Percentiles rank a stretch among this genome's conserved stretches.
Evolutionary conservation across 805 yeast genomes (phyloP).

Genomic region (Candida caryicola): DNA sequence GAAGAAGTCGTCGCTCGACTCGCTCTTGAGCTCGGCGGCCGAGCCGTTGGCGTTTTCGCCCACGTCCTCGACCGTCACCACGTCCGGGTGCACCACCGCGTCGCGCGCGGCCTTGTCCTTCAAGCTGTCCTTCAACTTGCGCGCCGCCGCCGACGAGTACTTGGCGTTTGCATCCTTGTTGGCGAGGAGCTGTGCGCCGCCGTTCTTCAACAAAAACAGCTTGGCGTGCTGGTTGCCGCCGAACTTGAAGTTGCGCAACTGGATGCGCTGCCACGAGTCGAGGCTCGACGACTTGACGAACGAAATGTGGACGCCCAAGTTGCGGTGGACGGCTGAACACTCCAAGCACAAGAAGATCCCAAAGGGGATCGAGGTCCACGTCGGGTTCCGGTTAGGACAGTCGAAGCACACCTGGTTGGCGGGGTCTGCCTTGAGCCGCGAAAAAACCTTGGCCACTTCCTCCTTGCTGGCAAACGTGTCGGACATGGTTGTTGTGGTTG

Average conservation of each 20-base stretch:
- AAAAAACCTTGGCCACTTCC: conserved; percentile 64
- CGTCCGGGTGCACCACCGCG: conserved; percentile 66
- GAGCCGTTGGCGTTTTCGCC: conserved; percentile 25
- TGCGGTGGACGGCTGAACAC: conserved; percentile 94
- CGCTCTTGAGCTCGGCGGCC: conserved; percentile 34
- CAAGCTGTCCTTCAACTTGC: conserved; percentile 74
- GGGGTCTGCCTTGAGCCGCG: conserved; percentile 57
- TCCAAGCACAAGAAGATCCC: conserved; percentile 91
- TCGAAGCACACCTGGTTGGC: conserved; percentile 90
- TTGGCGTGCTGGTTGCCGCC: conserved; percentile 91
- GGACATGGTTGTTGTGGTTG: conserved; percentile 25
- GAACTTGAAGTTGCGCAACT: conserved; percentile 85
- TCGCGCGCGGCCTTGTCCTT: conserved; percentile 67
- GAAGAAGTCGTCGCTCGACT: conserved; percentile 80
- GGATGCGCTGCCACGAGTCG: conserved; percentile 92
- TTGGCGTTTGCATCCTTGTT: conserved; percentile 65
- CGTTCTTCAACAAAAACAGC: conserved; percentile 79
- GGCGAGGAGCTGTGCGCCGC: conserved; percentile 68
- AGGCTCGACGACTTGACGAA: conserved; percentile 89
- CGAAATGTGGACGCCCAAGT: conserved; percentile 92
- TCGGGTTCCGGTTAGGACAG: conserved; percentile 90
- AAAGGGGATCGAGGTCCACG: conserved; percentile 98
- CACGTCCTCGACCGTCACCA: conserved; percentile 60
- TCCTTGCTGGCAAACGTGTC: conserved; percentile 63
- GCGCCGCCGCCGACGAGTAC: conserved; percentile 79